Percentiles rank a stretch among this genome's conserved stretches.
Conservation (phyloP, 805 yeast species). For the Myxozyma lipomycoides region DNA sequence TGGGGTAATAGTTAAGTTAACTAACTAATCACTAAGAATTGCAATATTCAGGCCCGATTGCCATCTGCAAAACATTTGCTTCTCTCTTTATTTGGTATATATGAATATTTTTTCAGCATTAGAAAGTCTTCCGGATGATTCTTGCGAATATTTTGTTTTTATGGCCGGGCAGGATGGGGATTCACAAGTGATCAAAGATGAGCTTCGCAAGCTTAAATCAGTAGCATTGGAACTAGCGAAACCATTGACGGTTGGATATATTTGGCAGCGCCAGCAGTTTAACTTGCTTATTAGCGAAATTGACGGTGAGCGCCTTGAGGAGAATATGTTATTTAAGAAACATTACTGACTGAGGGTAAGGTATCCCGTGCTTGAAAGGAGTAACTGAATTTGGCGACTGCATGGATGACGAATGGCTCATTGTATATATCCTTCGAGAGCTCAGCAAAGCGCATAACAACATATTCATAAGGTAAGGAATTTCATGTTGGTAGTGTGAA, state of each 20-base stretch:
- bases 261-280: constrained; percentile 32
- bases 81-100: background rate
- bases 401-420: constrained; percentile 36
- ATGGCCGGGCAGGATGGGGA: constrained; percentile 1
- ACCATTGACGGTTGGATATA: constrained; percentile 22
- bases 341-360: constrained; percentile 10
- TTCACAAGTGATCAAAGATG: background rate
- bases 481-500: background rate
- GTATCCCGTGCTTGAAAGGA: constrained; percentile 29
- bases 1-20: too few relatives aligned
- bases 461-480: constrained; percentile 24
- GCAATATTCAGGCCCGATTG: too few relatives aligned
- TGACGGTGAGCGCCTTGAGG: constrained; percentile 5
- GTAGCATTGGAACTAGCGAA: constrained; percentile 6
- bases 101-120: constrained; percentile 19
- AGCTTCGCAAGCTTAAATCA: constrained; percentile 2
- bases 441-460: constrained; percentile 21
- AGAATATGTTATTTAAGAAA: background rate
- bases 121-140: constrained; percentile 17
- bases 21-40: too few relatives aligned
- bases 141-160: constrained; percentile 13
- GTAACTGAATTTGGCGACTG: constrained; percentile 33
- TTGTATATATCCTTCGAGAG: constrained; percentile 31
- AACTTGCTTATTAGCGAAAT: constrained; percentile 13
- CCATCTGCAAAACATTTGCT: too few relatives aligned